These are phyloP conservation scores for Myxozyma melibiosi DNA, from an alignment of 805 yeast species.

Conservation along the genomic window DNA sequence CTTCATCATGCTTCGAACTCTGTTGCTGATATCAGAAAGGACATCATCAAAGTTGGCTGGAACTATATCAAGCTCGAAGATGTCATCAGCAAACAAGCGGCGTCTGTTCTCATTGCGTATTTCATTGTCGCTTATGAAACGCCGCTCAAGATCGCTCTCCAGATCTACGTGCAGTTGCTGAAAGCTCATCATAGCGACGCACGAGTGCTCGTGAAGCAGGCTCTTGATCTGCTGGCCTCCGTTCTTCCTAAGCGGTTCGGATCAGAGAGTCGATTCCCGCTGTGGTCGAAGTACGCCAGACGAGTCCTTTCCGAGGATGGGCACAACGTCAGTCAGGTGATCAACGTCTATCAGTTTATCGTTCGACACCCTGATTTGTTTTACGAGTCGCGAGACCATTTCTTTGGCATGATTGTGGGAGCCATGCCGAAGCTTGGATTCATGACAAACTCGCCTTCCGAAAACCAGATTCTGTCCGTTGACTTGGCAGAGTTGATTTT, in stretches of 20 bases:
- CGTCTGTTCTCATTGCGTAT: conserved; percentile 82
- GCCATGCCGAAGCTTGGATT: conserved; percentile 91
- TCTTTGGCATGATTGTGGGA: conserved; percentile 81
- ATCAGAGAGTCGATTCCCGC: conserved; percentile 40
- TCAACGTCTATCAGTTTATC: conserved; percentile 85
- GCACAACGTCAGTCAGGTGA: conserved; percentile 79
- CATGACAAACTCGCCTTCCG: conserved; percentile 63
- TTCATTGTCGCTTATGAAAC: conserved; percentile 88
- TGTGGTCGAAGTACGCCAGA: conserved; percentile 95
- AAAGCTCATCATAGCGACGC: conserved; percentile 86
- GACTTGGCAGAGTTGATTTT: conserved; percentile 85
- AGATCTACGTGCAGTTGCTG: conserved; percentile 85
- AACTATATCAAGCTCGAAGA: conserved; percentile 88
- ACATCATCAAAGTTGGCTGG: conserved; percentile 93
- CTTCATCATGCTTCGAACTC: conserved; percentile 66
- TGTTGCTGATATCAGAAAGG: conserved; percentile 60
- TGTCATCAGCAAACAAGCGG: conserved; percentile 84
- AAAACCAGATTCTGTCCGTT: conserved; percentile 81
- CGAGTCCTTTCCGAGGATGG: conserved; percentile 90
- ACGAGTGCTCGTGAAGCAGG: conserved; percentile 78
- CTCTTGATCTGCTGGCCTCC: conserved; percentile 85
- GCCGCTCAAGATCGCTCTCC: conserved; percentile 84
- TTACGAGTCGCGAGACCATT: conserved; percentile 83
- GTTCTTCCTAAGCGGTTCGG: conserved; percentile 32
- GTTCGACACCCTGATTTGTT: conserved; percentile 83